A percentile compares a stretch with the other conserved stretches of the same genome.
phyloP scores from a whole-genome alignment of 1,139 yeast genomes.

The Saccharomycopsis hybrid region DNA sequence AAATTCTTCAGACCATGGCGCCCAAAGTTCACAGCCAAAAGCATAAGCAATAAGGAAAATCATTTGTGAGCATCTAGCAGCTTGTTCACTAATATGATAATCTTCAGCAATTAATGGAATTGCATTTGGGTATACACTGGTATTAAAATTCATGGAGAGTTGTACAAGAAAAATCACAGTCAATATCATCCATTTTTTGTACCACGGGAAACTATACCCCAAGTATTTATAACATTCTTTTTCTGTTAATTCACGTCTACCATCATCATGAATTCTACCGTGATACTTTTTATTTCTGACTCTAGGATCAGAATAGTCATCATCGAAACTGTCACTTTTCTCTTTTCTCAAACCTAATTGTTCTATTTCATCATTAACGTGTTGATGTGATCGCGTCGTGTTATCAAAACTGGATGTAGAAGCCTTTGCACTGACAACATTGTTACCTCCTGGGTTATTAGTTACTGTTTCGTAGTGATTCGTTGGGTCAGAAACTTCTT shows the following conservation, averaged over 20 bases:
- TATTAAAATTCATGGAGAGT: constrained; percentile 36
- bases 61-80: constrained; percentile 33
- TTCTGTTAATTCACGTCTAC: constrained; percentile 25
- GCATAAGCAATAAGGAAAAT: constrained; percentile 69
- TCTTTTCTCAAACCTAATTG: too few species aligned
- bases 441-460: too few species aligned
- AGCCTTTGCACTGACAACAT: too few species aligned
- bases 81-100: constrained; percentile 30
- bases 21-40: constrained; percentile 66
- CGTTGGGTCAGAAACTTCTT: too few species aligned
- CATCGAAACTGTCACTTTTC: too few species aligned
- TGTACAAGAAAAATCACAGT: constrained; percentile 34
- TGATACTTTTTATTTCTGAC: constrained; percentile 1
- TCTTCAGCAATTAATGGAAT: constrained; percentile 29
- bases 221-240: constrained; percentile 32
- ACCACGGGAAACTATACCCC: constrained; percentile 30
- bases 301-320: not conserved
- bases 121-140: constrained; percentile 33
- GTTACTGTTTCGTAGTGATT: too few species aligned
- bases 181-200: constrained; percentile 33
- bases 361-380: too few species aligned
- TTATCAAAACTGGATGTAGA: too few species aligned
- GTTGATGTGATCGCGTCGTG: too few species aligned
- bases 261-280: not conserved
- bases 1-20: constrained; percentile 68